These are phyloP conservation scores for Skeletonema costatum DNA, from an alignment of 108 stramenopile genomes.

Conservation along the genomic window DNA sequence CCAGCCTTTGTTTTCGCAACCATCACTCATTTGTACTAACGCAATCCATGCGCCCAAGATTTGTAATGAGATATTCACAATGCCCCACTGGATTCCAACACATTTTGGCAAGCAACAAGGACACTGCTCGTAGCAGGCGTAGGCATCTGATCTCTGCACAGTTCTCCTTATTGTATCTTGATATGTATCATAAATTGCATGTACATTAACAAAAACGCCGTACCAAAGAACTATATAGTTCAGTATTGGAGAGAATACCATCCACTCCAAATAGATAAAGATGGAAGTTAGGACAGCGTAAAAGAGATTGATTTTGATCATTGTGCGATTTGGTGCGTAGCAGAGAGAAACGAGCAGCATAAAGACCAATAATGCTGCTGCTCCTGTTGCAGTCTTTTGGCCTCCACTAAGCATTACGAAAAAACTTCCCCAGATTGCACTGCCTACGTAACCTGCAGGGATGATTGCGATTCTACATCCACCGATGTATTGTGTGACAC, in stretches of 20 bases:
- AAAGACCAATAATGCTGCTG: slow-evolving; percentile 34
- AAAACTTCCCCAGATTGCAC: slow-evolving; percentile 46
- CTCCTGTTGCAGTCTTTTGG: slow-evolving; percentile 40
- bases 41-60: slow-evolving; percentile 48
- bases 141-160: slow-evolving; percentile 49
- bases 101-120: slow-evolving; percentile 49
- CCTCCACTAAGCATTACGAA: slow-evolving; percentile 52
- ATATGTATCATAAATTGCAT: slow-evolving; percentile 47
- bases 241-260: slow-evolving; percentile 43
- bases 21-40: slow-evolving; percentile 51
- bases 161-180: slow-evolving; percentile 40
- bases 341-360: slow-evolving; percentile 46
- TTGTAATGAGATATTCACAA: slow-evolving; percentile 31
- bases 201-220: slow-evolving; percentile 46
- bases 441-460: slow-evolving; percentile 50
- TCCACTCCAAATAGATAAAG: slow-evolving; percentile 53
- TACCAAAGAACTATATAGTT: slow-evolving; percentile 47
- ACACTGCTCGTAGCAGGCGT: slow-evolving; percentile 47
- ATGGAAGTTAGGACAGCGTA: slow-evolving; percentile 37
- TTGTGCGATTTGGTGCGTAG: slow-evolving; percentile 51
- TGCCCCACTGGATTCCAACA: slow-evolving; percentile 50
- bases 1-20: slow-evolving; percentile 72
- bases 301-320: slow-evolving; percentile 42
- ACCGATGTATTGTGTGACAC: slow-evolving; percentile 45
- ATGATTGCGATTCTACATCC: slow-evolving; percentile 47